These are phyloP conservation scores for Exserohilum turcica DNA, from an alignment of 2,329 filamentous ascomycete species.

Conservation along the genomic window DNA sequence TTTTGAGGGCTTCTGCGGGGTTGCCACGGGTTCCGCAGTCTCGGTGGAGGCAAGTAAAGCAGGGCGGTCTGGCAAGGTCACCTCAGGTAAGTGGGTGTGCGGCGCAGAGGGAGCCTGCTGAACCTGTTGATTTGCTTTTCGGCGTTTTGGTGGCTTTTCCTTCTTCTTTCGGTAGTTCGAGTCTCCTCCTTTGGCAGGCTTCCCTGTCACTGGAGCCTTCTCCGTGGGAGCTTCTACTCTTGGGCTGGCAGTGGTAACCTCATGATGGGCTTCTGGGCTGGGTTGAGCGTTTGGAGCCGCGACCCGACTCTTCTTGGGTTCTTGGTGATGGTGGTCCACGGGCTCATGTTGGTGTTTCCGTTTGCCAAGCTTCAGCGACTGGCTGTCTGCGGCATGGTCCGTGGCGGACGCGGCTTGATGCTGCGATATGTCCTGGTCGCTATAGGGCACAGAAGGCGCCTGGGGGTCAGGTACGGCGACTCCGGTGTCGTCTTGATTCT, in stretches of 20 bases:
- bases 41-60: constrained; percentile 43
- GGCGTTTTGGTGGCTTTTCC: constrained; percentile 22
- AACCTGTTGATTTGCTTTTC: constrained; percentile 19
- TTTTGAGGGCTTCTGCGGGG: constrained; percentile 24
- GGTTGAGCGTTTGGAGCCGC: constrained; percentile 5
- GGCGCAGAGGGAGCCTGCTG: constrained; percentile 8
- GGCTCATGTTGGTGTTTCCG: constrained; percentile 39
- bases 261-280: constrained; percentile 5
- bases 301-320: constrained; percentile 37
- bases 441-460: constrained; percentile 19
- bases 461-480: constrained; percentile 31
- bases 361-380: constrained; percentile 44
- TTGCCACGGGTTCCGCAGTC: constrained; percentile 18
- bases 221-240: constrained; percentile 8
- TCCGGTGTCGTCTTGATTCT: constrained; percentile 54
- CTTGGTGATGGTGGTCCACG: constrained; percentile 31
- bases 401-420: constrained; percentile 15
- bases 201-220: constrained; percentile 14
- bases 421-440: constrained; percentile 10
- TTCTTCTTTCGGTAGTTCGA: constrained; percentile 47
- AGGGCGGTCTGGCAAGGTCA: constrained; percentile 11
- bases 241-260: constrained; percentile 10
- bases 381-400: constrained; percentile 30
- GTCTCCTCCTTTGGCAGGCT: constrained; percentile 39
- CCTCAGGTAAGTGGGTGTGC: constrained; percentile 30